phyloP scores from a whole-genome alignment of 768 basidiomycete genomes.

The Pleurotus djamor region DNA sequence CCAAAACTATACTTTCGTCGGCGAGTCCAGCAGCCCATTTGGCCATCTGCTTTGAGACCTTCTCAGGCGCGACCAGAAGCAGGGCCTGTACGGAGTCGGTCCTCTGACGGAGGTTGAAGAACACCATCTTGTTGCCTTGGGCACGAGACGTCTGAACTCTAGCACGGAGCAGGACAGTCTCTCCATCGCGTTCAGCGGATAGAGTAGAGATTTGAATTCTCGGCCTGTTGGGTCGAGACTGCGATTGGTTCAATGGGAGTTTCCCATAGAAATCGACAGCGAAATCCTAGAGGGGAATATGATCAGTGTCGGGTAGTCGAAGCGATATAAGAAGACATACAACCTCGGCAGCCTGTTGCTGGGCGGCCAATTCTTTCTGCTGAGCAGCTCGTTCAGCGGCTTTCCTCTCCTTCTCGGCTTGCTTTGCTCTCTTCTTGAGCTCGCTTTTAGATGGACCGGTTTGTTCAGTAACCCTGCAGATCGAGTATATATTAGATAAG shows the following conservation, averaged over 20 bases:
- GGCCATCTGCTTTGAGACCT: slow-evolving; percentile 95
- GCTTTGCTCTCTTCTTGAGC: slow-evolving; percentile 89
- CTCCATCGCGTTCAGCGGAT: slow-evolving; percentile 55
- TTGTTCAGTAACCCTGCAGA: not conserved
- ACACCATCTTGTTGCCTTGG: slow-evolving; percentile 95
- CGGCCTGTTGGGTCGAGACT: slow-evolving; percentile 60
- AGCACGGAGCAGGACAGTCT: slow-evolving; percentile 82
- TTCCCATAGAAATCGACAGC: slow-evolving; percentile 81
- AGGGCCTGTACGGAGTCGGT: slow-evolving; percentile 86
- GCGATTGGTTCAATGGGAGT: slow-evolving; percentile 90
- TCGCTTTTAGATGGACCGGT: slow-evolving; percentile 81
- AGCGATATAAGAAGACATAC: slow-evolving; percentile 30
- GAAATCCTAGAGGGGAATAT: slow-evolving; percentile 55
- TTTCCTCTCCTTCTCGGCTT: slow-evolving; percentile 87
- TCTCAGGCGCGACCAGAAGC: slow-evolving; percentile 64
- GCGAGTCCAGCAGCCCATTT: slow-evolving; percentile 82
- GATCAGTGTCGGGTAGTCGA: slow-evolving; percentile 1
- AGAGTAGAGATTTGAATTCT: slow-evolving; percentile 68
- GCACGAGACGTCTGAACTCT: slow-evolving; percentile 90
- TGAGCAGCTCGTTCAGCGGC: slow-evolving; percentile 84
- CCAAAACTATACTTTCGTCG: slow-evolving; percentile 88
- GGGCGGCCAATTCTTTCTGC: slow-evolving; percentile 69
- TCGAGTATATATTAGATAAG: no score
- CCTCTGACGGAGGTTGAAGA: slow-evolving; percentile 88
- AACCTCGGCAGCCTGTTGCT: slow-evolving; percentile 63